These are phyloP conservation scores for Ochetophila trinervis DNA, from an alignment of 306 rosid species.

Conservation along the genomic window DNA sequence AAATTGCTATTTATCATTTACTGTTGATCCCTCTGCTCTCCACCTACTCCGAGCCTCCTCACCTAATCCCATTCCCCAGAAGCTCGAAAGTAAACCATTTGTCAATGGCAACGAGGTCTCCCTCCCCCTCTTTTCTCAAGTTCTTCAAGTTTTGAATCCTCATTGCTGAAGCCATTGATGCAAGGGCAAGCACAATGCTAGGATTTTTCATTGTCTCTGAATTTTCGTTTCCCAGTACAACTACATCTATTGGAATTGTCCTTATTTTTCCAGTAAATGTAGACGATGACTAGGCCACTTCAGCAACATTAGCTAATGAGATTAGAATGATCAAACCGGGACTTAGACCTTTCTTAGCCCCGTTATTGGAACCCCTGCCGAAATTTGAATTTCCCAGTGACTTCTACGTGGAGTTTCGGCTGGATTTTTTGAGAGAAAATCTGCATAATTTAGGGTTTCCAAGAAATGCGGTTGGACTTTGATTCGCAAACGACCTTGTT, in stretches of 20 bases:
- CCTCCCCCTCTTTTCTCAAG: constrained; percentile 40
- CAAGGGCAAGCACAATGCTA: constrained; percentile 45
- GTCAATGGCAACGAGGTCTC: constrained; percentile 72
- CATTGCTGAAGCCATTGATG: constrained; percentile 46
- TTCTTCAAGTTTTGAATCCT: constrained; percentile 72
- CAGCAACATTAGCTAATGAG: constrained; percentile 89
- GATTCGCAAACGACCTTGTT: constrained; percentile 83
- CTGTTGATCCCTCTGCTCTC: constrained; percentile 90
- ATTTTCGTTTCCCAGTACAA: constrained; percentile 63
- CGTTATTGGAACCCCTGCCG: too few relatives aligned
- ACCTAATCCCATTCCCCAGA: constrained; percentile 85
- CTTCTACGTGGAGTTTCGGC: too few relatives aligned
- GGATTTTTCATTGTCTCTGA: too few relatives aligned
- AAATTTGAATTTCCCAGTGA: too few relatives aligned
- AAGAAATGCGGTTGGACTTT: constrained; percentile 93
- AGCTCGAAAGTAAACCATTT: constrained; percentile 83
- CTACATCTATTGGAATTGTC: constrained; percentile 73
- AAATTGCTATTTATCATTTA: too few relatives aligned
- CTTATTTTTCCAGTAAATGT: constrained; percentile 80
- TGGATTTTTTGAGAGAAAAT: too few relatives aligned
- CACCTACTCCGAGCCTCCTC: constrained; percentile 92
- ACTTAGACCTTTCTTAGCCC: too few relatives aligned
- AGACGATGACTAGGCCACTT: constrained; percentile 63
- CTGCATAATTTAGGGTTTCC: constrained; percentile 56
- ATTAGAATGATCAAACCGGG: too few relatives aligned